These are phyloP conservation scores for Aspergillus aculeatinus DNA, from an alignment of 2,329 filamentous ascomycete genomes.

Conservation along the genomic window DNA sequence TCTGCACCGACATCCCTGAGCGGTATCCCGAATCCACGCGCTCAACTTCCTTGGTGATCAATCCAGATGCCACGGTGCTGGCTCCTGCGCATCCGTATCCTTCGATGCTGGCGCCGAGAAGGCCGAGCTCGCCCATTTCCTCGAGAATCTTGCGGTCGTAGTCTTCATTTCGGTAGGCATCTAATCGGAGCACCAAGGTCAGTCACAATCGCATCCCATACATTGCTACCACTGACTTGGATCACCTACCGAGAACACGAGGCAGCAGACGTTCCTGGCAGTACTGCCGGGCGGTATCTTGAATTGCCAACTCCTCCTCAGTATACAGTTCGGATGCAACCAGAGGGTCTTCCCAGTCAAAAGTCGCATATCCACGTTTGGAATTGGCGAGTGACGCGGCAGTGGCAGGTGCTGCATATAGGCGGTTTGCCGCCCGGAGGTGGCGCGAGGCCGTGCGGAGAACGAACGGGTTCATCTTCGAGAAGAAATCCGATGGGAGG, in stretches of 20 bases:
- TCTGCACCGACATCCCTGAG: conserved; percentile 91
- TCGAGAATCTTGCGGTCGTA: conserved; percentile 82
- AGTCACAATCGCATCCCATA: neutral
- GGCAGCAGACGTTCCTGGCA: conserved; percentile 88
- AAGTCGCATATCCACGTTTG: conserved; percentile 47
- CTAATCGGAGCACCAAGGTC: conserved; percentile 43
- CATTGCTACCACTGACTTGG: neutral
- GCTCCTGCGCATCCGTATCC: conserved; percentile 87
- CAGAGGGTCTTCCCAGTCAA: conserved; percentile 92
- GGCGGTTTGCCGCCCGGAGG: conserved; percentile 23
- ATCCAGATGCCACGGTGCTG: conserved; percentile 80
- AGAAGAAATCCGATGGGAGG: neutral
- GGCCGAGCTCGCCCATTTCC: conserved; percentile 91
- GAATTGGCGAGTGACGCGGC: conserved; percentile 13
- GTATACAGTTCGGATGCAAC: conserved; percentile 72
- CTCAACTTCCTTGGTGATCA: conserved; percentile 88
- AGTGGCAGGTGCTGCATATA: conserved; percentile 18
- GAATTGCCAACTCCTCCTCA: conserved; percentile 85
- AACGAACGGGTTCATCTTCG: conserved; percentile 34
- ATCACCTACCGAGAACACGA: conserved; percentile 71
- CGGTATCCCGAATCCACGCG: conserved; percentile 88
- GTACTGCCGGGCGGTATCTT: conserved; percentile 87
- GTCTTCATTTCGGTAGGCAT: conserved; percentile 81
- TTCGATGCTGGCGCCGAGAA: conserved; percentile 80
- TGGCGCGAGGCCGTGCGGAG: conserved; percentile 34